Conservation (phyloP, 495 filamentous ascomycete species). For the Podospora pseudocomata region DNA sequence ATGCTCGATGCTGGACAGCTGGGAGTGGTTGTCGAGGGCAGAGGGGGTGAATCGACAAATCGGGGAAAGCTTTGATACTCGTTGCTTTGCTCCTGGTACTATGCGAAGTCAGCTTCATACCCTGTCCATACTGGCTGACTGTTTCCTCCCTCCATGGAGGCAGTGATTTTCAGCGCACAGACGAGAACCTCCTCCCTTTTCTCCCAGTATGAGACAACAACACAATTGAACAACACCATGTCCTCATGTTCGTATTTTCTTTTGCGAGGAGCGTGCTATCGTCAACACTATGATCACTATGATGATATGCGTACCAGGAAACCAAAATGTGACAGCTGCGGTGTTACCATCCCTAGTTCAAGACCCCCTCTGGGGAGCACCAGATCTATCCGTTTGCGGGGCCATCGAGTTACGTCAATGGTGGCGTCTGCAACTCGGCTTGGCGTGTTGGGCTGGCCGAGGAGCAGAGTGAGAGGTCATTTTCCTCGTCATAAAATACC, state of each 20-base stretch:
- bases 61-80: constrained; percentile 17
- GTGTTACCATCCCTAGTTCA: constrained; percentile 2
- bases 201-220: not conserved
- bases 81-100: not conserved
- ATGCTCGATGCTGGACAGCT: constrained; percentile 34
- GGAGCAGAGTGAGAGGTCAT: not conserved
- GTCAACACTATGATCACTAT: not conserved
- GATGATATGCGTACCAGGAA: not conserved
- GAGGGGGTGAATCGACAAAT: not conserved
- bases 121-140: not conserved
- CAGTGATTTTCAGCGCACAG: constrained; percentile 11
- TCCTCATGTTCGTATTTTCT: not conserved
- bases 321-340: not conserved
- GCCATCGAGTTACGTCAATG: not conserved
- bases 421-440: not conserved
- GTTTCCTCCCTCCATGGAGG: not conserved
- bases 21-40: constrained; percentile 35
- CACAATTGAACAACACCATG: not conserved
- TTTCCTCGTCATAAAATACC: not conserved
- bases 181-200: constrained; percentile 9
- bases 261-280: not conserved
- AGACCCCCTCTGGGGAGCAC: not conserved
- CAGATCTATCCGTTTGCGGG: constrained; percentile 3
- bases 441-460: not conserved
- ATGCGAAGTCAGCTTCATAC: not conserved